phyloP scores from a whole-genome alignment of 164 flowering plant species.

The Stephania cephalantha region DNA sequence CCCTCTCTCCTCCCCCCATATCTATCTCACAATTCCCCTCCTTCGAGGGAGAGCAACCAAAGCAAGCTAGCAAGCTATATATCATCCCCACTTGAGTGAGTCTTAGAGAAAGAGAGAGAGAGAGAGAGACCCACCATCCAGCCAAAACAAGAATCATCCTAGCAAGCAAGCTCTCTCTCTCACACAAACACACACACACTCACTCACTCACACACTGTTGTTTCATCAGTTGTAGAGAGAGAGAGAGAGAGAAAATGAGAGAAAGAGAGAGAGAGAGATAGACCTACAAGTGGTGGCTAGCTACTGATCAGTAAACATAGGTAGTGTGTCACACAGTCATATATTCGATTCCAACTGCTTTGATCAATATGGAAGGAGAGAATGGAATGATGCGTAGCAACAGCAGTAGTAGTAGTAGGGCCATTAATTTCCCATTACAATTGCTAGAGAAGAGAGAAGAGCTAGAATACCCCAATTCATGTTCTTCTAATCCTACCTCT shows the following conservation, averaged over 20 bases:
- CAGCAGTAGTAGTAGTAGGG: conserved; percentile 25
- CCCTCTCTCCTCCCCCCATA: conserved; percentile 12
- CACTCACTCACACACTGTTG: neutral
- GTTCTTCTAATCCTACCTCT: neutral
- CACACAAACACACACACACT: too few relatives aligned
- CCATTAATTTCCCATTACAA: conserved; percentile 55
- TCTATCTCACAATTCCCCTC: conserved; percentile 8
- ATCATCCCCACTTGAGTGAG: conserved; percentile 6
- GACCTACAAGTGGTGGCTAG: neutral
- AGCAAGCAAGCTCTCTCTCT: too few relatives aligned
- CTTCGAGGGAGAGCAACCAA: conserved; percentile 17
- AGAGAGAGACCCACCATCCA: conserved; percentile 32
- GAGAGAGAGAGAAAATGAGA: conserved; percentile 5
- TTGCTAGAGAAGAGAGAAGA: conserved; percentile 50
- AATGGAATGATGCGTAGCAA: conserved; percentile 24
- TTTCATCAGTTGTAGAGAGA: neutral
- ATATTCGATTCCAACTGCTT: neutral
- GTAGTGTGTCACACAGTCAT: neutral
- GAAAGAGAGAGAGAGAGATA: neutral
- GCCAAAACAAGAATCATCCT: conserved; percentile 18
- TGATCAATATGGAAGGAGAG: conserved; percentile 48
- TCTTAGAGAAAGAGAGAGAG: conserved; percentile 10
- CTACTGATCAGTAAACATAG: neutral
- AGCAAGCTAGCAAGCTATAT: conserved; percentile 3
- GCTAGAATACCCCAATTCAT: conserved; percentile 22